phyloP scores from a whole-genome alignment of 805 yeast genomes.

The Blastobotrys muscicola region DNA sequence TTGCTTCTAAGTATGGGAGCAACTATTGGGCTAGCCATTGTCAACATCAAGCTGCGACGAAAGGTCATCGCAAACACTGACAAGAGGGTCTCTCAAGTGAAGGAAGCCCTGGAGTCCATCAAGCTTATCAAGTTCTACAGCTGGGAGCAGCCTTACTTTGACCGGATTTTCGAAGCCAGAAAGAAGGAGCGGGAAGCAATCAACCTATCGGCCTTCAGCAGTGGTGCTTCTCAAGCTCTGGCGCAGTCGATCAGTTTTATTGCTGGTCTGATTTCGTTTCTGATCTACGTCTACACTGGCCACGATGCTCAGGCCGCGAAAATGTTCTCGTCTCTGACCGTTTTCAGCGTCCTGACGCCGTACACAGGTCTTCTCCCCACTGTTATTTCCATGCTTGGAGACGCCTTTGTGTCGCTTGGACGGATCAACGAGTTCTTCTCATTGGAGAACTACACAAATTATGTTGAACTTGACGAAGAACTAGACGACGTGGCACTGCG shows the following conservation, averaged over 20 bases:
- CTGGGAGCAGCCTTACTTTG: slow-evolving; percentile 76
- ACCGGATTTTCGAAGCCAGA: slow-evolving; percentile 47
- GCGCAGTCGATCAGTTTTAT: slow-evolving; percentile 20
- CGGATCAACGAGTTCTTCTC: slow-evolving; percentile 46
- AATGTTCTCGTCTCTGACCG: slow-evolving; percentile 60
- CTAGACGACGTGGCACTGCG: slow-evolving; percentile 36
- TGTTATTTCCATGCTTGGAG: slow-evolving; percentile 51
- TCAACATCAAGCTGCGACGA: slow-evolving; percentile 46
- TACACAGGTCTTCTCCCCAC: slow-evolving; percentile 60
- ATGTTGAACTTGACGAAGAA: slow-evolving; percentile 24
- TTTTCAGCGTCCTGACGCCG: slow-evolving; percentile 52
- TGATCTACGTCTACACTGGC: slow-evolving; percentile 38
- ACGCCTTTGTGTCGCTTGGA: slow-evolving; percentile 48
- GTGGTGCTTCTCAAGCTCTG: too few species aligned
- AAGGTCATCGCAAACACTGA: slow-evolving; percentile 63
- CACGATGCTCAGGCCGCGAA: slow-evolving; percentile 43
- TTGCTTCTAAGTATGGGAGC: slow-evolving; percentile 27
- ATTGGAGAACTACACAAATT: slow-evolving; percentile 33
- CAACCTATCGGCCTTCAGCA: slow-evolving; percentile 24
- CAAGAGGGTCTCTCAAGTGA: slow-evolving; percentile 60
- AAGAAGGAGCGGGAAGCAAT: slow-evolving; percentile 51
- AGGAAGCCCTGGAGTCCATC: slow-evolving; percentile 70
- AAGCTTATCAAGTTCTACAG: slow-evolving; percentile 76
- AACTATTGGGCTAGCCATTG: slow-evolving; percentile 40
- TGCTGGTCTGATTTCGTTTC: slow-evolving; percentile 56